phyloP scores from a whole-genome alignment of 768 basidiomycete genomes.

The Tubosaeta brunneosetosa region DNA sequence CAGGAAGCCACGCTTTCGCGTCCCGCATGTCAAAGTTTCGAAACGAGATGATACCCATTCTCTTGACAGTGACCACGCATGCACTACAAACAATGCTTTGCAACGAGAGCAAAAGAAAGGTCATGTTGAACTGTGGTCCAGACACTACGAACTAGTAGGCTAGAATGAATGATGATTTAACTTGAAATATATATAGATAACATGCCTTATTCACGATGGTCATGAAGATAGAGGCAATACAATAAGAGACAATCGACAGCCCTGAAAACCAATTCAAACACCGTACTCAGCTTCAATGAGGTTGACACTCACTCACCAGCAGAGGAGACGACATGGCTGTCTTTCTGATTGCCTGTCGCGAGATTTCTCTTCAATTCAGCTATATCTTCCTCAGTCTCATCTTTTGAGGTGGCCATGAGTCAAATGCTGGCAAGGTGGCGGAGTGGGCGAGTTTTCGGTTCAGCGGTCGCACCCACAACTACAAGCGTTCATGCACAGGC shows the following conservation, averaged over 20 bases:
- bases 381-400: conserved; percentile 32
- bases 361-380: conserved; percentile 53
- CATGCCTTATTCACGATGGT: conserved; percentile 93
- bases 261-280: conserved; percentile 40
- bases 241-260: conserved; percentile 83
- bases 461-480: too few species aligned
- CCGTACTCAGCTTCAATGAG: background rate
- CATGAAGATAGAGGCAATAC: conserved; percentile 92
- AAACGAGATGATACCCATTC: conserved; percentile 74
- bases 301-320: conserved; percentile 16
- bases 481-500: background rate
- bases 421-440: background rate
- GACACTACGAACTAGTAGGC: conserved; percentile 88
- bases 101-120: conserved; percentile 86
- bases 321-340: conserved; percentile 14
- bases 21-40: conserved; percentile 77
- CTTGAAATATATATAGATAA: background rate
- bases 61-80: conserved; percentile 74
- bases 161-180: conserved; percentile 3
- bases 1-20: conserved; percentile 91
- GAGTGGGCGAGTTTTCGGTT: background rate
- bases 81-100: conserved; percentile 84
- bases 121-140: conserved; percentile 92
- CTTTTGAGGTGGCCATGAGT: conserved; percentile 16
- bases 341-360: conserved; percentile 35